Percentiles rank a stretch among this genome's conserved stretches.
Conservation (phyloP, 352 stramenopile genomes). For the Phytophthora europaea region DNA sequence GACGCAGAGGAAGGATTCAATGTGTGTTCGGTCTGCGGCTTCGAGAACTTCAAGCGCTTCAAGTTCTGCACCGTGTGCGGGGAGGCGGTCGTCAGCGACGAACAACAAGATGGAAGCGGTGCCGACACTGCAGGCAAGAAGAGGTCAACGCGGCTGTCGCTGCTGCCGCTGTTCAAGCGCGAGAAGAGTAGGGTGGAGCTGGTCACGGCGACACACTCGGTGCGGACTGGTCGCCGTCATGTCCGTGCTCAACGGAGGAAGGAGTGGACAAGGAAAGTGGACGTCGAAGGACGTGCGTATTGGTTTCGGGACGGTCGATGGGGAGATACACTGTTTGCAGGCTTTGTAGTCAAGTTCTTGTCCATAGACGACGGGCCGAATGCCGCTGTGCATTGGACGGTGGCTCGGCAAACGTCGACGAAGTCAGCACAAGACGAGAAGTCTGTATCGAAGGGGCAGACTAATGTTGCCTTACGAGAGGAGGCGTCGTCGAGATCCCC, state of each 20-base stretch:
- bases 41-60: slow-evolving; percentile 58
- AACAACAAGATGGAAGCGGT: neutral
- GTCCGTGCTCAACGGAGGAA: slow-evolving; percentile 34
- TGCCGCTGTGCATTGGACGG: neutral
- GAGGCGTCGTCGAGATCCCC: neutral
- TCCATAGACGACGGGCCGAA: neutral
- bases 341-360: slow-evolving; percentile 28
- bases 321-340: slow-evolving; percentile 29
- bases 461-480: neutral
- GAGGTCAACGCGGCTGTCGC: slow-evolving; percentile 8
- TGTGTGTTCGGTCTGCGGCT: slow-evolving; percentile 44
- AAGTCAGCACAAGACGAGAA: neutral
- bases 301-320: slow-evolving; percentile 44
- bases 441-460: neutral
- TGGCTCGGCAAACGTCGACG: neutral
- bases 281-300: slow-evolving; percentile 43
- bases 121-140: slow-evolving; percentile 28
- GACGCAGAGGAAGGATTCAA: slow-evolving; percentile 54
- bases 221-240: slow-evolving; percentile 19
- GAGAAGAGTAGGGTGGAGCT: slow-evolving; percentile 36
- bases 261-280: slow-evolving; percentile 55
- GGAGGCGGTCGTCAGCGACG: slow-evolving; percentile 21
- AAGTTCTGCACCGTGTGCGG: slow-evolving; percentile 55
- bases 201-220: slow-evolving; percentile 16
- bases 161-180: slow-evolving; percentile 23